Base-by-base conservation (phyloP, 768 basidiomycete species). In the Leccinum truebloodii region DNA sequence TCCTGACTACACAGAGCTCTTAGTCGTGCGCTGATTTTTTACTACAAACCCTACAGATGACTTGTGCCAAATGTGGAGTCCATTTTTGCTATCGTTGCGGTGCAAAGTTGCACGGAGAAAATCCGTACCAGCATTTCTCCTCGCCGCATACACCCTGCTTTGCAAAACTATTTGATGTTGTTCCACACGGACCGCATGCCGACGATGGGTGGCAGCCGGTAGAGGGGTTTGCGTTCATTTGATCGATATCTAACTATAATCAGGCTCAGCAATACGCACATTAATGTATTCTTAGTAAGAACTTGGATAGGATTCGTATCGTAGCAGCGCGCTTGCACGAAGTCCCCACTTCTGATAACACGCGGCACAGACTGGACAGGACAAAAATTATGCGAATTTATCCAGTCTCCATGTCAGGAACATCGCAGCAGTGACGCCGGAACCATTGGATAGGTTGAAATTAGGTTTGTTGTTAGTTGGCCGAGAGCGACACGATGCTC, bases 1-100 rank as follows among this genome's bases (percentile, higher is more conserved):
- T 52, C 30, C 3, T 54, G 20, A 49, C 34, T 35, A 35, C 34
- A n/a, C 8, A 18, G 9, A 26, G 6, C 34, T 54, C 18, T 61
- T 49, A 28, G 41, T 39, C 59, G 58, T 54, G 48, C 16, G 35
- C 52, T 13, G 18, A 13, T 48, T 8, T 24, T 22, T 18, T 32
- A 59, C 35, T 24, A 24, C 65, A 67, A 35, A 52, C 61, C 56
- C 9, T 48, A 39, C 61, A 91, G 90, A 92, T 92, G 90, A 89
- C 83, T 7, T 93, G 89, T 67, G 74, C 78, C n/a, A 87, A 85
- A 64, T 94, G 92, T 73, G 68, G 74, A 32, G 79, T 83, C 54
- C 92, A 94, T 69, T 94, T 92, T 67, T 94, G 92, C 77, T 94
- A 90, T 67, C 82, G 86, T 6, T 94, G 92, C 69, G 92, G 89